Evolutionary conservation across 345 rosid genomes (phyloP).

Genomic region (Eucalyptus erythrocorys): DNA sequence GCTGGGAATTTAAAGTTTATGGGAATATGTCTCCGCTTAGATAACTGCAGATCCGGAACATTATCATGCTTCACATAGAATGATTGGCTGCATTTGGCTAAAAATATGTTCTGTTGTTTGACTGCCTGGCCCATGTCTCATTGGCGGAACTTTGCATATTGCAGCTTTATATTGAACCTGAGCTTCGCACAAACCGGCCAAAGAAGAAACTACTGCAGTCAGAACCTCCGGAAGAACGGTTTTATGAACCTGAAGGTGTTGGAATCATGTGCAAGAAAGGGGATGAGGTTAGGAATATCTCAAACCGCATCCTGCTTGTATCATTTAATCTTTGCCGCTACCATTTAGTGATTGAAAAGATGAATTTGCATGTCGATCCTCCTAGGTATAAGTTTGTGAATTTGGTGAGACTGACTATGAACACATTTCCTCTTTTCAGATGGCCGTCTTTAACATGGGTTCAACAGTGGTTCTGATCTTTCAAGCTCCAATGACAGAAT

Average conservation of each 20-base stretch:
- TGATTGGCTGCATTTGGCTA: not conserved
- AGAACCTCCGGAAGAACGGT: constrained; percentile 59
- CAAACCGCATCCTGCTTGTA: not conserved
- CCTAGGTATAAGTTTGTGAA: not conserved
- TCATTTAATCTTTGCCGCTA: not conserved
- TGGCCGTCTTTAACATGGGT: constrained; percentile 89
- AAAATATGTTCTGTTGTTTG: not conserved
- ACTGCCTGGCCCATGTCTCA: not conserved
- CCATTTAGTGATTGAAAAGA: not conserved
- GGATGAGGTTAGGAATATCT: constrained; percentile 47
- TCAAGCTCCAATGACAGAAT: constrained; percentile 57
- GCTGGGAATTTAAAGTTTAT: not conserved
- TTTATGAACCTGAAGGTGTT: constrained; percentile 65
- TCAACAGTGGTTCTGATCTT: constrained; percentile 90
- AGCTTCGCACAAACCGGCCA: constrained; percentile 70
- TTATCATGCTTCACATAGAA: not conserved
- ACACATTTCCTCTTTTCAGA: constrained; percentile 14
- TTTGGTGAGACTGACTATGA: not conserved
- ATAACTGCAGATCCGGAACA: not conserved
- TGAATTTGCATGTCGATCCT: not conserved
- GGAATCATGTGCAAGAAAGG: constrained; percentile 72
- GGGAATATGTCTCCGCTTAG: not conserved
- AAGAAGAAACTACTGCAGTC: constrained; percentile 43
- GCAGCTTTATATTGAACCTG: constrained; percentile 89
- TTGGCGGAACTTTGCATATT: not conserved